Evolutionary conservation across 2,329 filamentous ascomycete genomes (phyloP).

Genomic region (Fusarium penzigii): DNA sequence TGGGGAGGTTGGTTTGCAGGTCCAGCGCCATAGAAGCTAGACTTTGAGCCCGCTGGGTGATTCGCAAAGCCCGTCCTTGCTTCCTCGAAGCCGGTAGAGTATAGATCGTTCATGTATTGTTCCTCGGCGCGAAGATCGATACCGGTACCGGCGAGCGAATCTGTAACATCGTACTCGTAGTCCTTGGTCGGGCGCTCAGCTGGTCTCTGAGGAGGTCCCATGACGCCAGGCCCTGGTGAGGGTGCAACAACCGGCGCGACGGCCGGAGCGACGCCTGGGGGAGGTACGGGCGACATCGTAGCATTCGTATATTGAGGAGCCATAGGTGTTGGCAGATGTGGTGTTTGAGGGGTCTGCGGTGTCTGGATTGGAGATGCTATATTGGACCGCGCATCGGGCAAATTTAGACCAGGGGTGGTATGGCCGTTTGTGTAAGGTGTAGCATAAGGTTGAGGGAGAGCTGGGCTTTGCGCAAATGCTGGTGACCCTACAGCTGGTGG

Average conservation of each 20-base stretch:
- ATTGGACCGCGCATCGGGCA: slow-evolving; percentile 37
- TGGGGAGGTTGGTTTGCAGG: slow-evolving; percentile 64
- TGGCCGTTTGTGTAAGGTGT: slow-evolving; percentile 43
- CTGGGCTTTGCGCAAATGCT: slow-evolving; percentile 36
- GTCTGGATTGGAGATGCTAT: slow-evolving; percentile 35
- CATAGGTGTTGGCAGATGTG: slow-evolving; percentile 30
- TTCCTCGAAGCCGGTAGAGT: slow-evolving; percentile 54
- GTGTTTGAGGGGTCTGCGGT: neutral
- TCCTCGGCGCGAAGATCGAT: slow-evolving; percentile 88
- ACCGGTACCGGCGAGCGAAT: slow-evolving; percentile 80
- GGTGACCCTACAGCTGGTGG: slow-evolving; percentile 40
- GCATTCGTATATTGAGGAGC: slow-evolving; percentile 27
- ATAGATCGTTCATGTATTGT: slow-evolving; percentile 72
- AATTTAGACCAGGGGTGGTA: slow-evolving; percentile 35
- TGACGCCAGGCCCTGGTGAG: slow-evolving; percentile 36
- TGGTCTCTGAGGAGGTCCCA: slow-evolving; percentile 62
- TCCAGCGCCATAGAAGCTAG: slow-evolving; percentile 65
- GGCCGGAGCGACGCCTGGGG: slow-evolving; percentile 18
- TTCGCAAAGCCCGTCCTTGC: slow-evolving; percentile 51
- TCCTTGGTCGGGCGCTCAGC: slow-evolving; percentile 64
- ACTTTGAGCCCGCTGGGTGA: slow-evolving; percentile 55
- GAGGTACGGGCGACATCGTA: slow-evolving; percentile 29
- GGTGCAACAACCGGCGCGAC: slow-evolving; percentile 24
- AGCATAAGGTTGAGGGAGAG: slow-evolving; percentile 34
- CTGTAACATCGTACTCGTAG: slow-evolving; percentile 72